Evolutionary conservation across 148 eudicot genomes (phyloP).

Genomic region (Chenopodium album): DNA sequence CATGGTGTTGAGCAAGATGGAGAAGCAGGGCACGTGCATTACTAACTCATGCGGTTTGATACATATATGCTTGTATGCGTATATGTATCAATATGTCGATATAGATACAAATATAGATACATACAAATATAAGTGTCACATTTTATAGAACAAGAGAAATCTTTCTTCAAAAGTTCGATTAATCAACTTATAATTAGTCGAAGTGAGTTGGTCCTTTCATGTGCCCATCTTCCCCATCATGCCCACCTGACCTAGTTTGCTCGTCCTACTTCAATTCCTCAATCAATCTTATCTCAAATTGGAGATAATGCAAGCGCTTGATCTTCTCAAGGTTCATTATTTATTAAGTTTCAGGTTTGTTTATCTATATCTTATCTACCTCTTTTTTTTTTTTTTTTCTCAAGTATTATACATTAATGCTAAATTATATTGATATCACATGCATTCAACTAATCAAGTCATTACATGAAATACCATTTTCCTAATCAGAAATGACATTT

Average conservation of each 20-base stretch:
- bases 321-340: neutral
- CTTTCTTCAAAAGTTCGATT: neutral
- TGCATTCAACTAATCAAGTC: neutral
- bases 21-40: conserved; percentile 99
- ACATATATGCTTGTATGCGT: neutral
- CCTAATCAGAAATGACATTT: neutral
- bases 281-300: neutral
- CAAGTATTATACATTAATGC: neutral
- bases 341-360: conserved; percentile 19
- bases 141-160: too few species aligned
- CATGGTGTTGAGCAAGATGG: conserved; percentile 89
- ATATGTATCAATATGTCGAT: neutral
- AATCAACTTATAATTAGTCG: neutral
- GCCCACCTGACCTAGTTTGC: conserved; percentile 65
- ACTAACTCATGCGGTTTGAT: conserved; percentile 52
- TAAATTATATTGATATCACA: neutral
- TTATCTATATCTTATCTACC: neutral
- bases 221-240: conserved; percentile 99
- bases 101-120: neutral
- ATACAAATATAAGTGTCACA: neutral
- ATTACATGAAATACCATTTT: neutral
- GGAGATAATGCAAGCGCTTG: neutral
- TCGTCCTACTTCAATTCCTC: neutral
- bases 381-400: too few species aligned
- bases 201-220: conserved; percentile 79